A percentile compares a stretch with the other conserved stretches of the same genome.
Evolutionary conservation across 139 green algal species (phyloP).

Genomic region (Chlorella sp.): DNA sequence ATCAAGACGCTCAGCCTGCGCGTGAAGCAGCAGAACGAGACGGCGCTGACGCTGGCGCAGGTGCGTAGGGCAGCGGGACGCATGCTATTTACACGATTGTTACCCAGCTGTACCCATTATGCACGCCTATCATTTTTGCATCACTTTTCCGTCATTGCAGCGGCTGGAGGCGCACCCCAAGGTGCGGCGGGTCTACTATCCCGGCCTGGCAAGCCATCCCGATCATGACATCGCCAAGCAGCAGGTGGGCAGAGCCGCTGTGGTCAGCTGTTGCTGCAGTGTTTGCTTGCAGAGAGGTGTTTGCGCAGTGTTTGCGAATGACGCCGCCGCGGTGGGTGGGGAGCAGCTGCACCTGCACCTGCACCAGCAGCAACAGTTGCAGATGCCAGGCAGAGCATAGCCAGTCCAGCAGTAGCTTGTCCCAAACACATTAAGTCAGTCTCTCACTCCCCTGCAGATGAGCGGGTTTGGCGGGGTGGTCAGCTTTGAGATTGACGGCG

Average conservation of each 20-base stretch:
- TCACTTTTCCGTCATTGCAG: background rate
- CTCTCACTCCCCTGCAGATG: background rate
- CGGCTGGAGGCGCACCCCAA: constrained; percentile 90
- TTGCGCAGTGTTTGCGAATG: no score
- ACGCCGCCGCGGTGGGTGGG: background rate
- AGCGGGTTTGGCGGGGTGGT: no score
- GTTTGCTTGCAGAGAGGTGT: no score
- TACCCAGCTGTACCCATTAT: no score
- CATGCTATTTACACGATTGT: no score
- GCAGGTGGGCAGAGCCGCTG: constrained; percentile 84
- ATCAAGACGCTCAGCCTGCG: constrained; percentile 88
- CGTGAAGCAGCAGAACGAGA: constrained; percentile 86
- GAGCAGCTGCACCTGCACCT: background rate
- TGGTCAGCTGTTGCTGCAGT: no score
- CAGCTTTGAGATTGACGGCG: no score
- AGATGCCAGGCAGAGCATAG: background rate
- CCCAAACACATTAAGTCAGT: no score
- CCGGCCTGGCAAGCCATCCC: constrained; percentile 89
- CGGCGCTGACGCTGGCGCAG: constrained; percentile 74
- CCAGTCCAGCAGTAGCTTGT: background rate
- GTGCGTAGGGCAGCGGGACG: no score
- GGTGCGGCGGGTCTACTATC: constrained; percentile 78
- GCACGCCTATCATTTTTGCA: no score
- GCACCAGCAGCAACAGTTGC: background rate
- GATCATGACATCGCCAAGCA: constrained; percentile 93